Base-by-base conservation (phyloP, 305 asterid genomes). In the Stenogyne calaminthoides region DNA sequence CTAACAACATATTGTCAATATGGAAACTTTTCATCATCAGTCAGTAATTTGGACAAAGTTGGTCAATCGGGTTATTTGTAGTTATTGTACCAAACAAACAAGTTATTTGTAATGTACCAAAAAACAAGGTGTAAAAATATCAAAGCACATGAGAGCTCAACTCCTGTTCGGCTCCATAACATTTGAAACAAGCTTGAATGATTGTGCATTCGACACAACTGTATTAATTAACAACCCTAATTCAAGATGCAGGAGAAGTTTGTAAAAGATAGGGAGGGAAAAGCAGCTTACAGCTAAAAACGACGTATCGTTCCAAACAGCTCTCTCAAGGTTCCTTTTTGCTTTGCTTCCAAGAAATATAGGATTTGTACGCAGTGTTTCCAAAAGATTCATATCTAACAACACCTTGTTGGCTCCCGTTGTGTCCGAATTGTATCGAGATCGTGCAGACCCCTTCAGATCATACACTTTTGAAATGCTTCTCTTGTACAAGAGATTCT, bases 221-320 rank as follows among this genome's bases (percentile, higher is more conserved):
- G 36, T 0, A 1, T 32, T 32, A 0, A 32, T 32, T 5, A 32
- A 32, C 36, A 32, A 32, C 36, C 36, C 36, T 32, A 32, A 32
- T 32, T 32, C 36, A 32, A 32, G 7, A 4, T 32, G 36, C 47
- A 42, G 4, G n/a, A 42, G 14, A 42, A 42, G 6, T 34, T 22
- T 32, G 14, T 34, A 46, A 46, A 20, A 0, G 19, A 5, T 10
- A 27, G 20, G 39, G 27, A 6, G 25, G 60, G 12, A 14, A 7
- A 6, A 27, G 19, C 6, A 18, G 73, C 68, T 78, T 85, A 93
- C 99, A 36, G 97, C 97, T 69, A 95, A 77, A 76, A 95, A 95
- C 16, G 90, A 85, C 4, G 99, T 95, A 70, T 95, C 98, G 14
- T 95, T 95, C 98, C 98, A 95, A 39, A 95, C 91, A 9, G 97